Percentiles rank a stretch among this genome's conserved stretches.
These are phyloP conservation scores for Coemansia sp. DNA, from an alignment of 192 early-diverging fungal species.

Conservation along the genomic window DNA sequence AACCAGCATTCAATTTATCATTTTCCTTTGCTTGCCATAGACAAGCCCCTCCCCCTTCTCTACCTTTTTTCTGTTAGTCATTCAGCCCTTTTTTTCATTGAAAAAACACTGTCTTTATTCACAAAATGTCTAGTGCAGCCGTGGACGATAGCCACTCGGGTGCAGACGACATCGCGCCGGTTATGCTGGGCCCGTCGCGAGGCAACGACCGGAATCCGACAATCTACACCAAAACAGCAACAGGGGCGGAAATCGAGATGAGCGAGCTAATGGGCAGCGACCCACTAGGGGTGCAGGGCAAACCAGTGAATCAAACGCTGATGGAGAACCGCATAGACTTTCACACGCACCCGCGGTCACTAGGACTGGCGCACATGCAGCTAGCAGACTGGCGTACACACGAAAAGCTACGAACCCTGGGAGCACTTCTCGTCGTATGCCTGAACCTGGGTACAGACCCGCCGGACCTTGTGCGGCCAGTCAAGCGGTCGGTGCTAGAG, in stretches of 20 bases:
- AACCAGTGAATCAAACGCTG: conserved; percentile 26
- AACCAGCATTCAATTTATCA: neutral
- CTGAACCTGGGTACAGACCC: conserved; percentile 96
- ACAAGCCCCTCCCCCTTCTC: neutral
- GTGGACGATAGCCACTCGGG: neutral
- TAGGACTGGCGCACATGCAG: conserved; percentile 41
- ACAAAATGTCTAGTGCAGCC: conserved; percentile 20
- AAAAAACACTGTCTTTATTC: neutral
- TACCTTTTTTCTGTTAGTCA: neutral
- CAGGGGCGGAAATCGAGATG: conserved; percentile 38
- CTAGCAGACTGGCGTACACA: conserved; percentile 67
- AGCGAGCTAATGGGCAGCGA: conserved; percentile 37
- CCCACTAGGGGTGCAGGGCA: conserved; percentile 10
- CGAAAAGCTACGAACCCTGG: conserved; percentile 80
- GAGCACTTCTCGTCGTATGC: conserved; percentile 85
- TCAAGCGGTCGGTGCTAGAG: conserved; percentile 86
- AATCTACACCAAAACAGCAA: conserved; percentile 39
- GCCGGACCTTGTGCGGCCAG: conserved; percentile 88
- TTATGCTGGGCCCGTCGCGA: conserved; percentile 31
- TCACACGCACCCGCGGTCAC: conserved; percentile 54
- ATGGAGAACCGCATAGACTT: conserved; percentile 47
- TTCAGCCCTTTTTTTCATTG: neutral
- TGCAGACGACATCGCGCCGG: conserved; percentile 21
- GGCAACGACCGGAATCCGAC: conserved; percentile 23
- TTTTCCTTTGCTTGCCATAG: neutral